Conservation (phyloP, 306 rosid species). For the Inga leiocalycina region DNA sequence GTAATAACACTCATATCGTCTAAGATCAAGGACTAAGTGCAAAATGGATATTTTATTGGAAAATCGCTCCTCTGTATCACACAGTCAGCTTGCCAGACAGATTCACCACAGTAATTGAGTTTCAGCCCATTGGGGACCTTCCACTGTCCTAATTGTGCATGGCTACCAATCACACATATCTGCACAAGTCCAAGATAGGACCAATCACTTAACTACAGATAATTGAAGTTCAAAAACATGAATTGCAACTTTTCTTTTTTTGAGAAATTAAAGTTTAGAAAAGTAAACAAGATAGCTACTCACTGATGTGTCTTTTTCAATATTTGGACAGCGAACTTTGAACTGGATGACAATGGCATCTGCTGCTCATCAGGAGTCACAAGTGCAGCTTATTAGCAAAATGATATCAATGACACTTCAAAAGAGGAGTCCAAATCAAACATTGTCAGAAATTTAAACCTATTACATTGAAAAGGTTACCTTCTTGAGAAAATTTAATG, state of each 20-base stretch:
- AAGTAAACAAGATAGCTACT: slow-evolving; percentile 33
- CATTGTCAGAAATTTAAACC: slow-evolving; percentile 24
- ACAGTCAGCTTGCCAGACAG: slow-evolving; percentile 83
- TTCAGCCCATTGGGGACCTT: slow-evolving; percentile 67
- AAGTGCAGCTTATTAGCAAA: slow-evolving; percentile 29
- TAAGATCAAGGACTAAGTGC: slow-evolving; percentile 28
- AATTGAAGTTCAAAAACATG: slow-evolving; percentile 1
- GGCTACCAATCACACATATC: slow-evolving; percentile 78
- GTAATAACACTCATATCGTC: slow-evolving; percentile 16
- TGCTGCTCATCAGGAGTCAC: slow-evolving; percentile 45
- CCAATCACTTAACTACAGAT: slow-evolving; percentile 21
- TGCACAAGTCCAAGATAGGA: slow-evolving; percentile 42
- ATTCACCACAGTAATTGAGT: slow-evolving; percentile 79
- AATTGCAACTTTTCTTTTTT: slow-evolving; percentile 20
- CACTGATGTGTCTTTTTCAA: slow-evolving; percentile 77
- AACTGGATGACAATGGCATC: slow-evolving; percentile 68
- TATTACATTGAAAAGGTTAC: slow-evolving; percentile 41
- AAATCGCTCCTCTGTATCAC: slow-evolving; percentile 64
- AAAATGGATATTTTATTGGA: slow-evolving; percentile 82
- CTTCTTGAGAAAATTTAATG: slow-evolving; percentile 54
- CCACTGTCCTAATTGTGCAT: slow-evolving; percentile 79
- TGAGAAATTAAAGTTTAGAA: slow-evolving; percentile 14
- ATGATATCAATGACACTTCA: slow-evolving; percentile 26
- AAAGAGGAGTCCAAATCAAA: slow-evolving; percentile 19
- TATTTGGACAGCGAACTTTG: slow-evolving; percentile 77